Evolutionary conservation across 2,329 filamentous ascomycete species (phyloP), one percentile per base, ranked within the genome.

Genomic region (Trichoderma cornu-damae): DNA sequence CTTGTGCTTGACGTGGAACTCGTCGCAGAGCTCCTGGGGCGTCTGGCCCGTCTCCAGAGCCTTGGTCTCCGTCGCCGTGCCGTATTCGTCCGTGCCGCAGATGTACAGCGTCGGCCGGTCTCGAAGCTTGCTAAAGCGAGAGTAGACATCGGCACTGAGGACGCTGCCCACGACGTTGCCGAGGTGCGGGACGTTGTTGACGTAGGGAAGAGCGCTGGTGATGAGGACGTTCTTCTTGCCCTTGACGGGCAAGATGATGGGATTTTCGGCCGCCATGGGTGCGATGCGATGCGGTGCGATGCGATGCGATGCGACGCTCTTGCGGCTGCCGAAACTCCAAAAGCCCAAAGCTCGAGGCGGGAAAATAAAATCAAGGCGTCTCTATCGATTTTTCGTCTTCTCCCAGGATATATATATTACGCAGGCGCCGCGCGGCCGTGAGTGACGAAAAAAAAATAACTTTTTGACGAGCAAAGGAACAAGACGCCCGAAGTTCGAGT

Each of bases 61-160:
- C 77, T 96, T 96, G 24, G 93, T 96, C 75, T 96, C 93, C 30
- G 92, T 96, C 20, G 93, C 92, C 11, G 93, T 97, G 58, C 93
- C 93, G 72, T 96, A 97, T 75, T 97, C 90, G 76, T 96, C 93
- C 18, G 53, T 48, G 28, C 91, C 91, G 73, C 92, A 96, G 64
- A 96, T 80, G 72, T 85, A 96, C 50, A 96, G 81, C 1, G 90
- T 95, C 63, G 85, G 88, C 68, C 87, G 81, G 57, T 87, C 88
- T 67, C 90, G 83, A 42, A 88, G 86, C 72, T 90, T 90, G 75
- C 87, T 89, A 75, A 88, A 96, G 64, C 85, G 85, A 40, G 88
- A 81, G 70, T 88, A 96, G 62, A 95, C 89, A 69, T 96, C 92
- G 65, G 92, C 92, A 61, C 87, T 91, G 65, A 96, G 81, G 37